Evolutionary conservation across 768 basidiomycete genomes (phyloP).

Genomic region (Arthromyces matolae): DNA sequence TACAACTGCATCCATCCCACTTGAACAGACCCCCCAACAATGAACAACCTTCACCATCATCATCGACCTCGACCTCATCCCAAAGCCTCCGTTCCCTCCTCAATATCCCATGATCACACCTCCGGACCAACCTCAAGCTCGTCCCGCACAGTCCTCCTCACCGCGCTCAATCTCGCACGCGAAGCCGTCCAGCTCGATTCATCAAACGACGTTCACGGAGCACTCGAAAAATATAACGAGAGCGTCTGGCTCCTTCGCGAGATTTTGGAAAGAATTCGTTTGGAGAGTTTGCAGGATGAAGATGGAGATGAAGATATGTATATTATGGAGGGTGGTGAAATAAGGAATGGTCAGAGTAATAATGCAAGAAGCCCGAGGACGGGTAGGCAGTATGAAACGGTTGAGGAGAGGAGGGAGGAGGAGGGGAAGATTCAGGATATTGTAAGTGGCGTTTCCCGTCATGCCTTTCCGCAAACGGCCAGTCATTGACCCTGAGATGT

Average conservation of each 20-base stretch:
- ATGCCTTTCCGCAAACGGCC: neutral
- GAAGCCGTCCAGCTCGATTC: constrained; percentile 12
- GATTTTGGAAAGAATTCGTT: constrained; percentile 6
- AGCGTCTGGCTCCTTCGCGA: constrained; percentile 14
- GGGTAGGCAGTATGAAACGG: neutral
- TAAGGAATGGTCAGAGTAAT: too few species aligned
- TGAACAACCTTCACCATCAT: neutral
- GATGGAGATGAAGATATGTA: too few species aligned
- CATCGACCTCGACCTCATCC: constrained; percentile 1
- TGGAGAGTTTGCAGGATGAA: too few species aligned
- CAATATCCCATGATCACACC: neutral
- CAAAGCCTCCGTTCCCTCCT: neutral
- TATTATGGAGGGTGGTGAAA: neutral
- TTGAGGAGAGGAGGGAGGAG: neutral
- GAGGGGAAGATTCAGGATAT: constrained; percentile 11
- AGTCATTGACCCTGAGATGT: too few species aligned
- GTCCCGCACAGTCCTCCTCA: constrained; percentile 3
- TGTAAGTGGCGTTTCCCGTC: neutral
- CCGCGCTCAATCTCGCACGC: constrained; percentile 9
- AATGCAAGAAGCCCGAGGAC: neutral
- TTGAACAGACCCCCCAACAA: too few species aligned
- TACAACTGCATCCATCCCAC: neutral
- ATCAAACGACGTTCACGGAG: neutral
- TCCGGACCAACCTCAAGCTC: neutral
- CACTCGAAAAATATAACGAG: constrained; percentile 8